phyloP scores from a whole-genome alignment of 169 alveolate genomes.

The Plasmodium reichenowi region DNA sequence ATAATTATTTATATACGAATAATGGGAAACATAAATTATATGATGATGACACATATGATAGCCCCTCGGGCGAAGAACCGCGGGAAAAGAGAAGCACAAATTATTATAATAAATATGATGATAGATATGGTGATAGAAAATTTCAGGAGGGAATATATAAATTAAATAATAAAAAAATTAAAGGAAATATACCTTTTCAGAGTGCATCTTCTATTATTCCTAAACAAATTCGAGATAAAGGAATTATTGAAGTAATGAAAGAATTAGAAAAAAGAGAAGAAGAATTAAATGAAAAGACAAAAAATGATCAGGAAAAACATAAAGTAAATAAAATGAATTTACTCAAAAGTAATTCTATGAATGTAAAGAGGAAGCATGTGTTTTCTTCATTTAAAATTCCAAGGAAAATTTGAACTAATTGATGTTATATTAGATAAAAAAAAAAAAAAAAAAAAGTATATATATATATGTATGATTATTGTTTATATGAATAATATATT shows the following conservation, averaged over 20 bases:
- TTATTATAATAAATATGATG: background rate
- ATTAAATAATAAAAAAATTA: slow-evolving; percentile 29
- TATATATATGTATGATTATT: no score
- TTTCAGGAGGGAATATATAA: slow-evolving; percentile 10
- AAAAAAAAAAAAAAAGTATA: background rate
- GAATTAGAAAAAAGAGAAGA: slow-evolving; percentile 64
- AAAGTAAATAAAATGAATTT: background rate
- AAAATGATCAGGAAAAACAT: slow-evolving; percentile 7
- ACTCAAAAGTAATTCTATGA: background rate
- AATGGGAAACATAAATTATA: no score
- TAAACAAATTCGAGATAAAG: slow-evolving; percentile 44
- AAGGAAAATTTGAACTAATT: background rate
- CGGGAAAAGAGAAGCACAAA: background rate
- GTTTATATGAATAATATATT: no score
- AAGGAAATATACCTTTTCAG: slow-evolving; percentile 67
- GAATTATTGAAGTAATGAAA: slow-evolving; percentile 65
- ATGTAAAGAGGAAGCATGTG: slow-evolving; percentile 28
- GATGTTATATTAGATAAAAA: background rate
- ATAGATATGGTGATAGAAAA: slow-evolving; percentile 9
- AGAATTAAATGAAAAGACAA: slow-evolving; percentile 20
- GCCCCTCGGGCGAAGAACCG: background rate
- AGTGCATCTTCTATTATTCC: slow-evolving; percentile 72
- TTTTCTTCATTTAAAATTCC: slow-evolving; percentile 68
- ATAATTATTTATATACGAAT: no score
- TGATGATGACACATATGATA: no score